A percentile compares a stretch with the other conserved stretches of the same genome.
Conservation (phyloP, 2,329 filamentous ascomycete genomes). For the Podosphaera fusca region DNA sequence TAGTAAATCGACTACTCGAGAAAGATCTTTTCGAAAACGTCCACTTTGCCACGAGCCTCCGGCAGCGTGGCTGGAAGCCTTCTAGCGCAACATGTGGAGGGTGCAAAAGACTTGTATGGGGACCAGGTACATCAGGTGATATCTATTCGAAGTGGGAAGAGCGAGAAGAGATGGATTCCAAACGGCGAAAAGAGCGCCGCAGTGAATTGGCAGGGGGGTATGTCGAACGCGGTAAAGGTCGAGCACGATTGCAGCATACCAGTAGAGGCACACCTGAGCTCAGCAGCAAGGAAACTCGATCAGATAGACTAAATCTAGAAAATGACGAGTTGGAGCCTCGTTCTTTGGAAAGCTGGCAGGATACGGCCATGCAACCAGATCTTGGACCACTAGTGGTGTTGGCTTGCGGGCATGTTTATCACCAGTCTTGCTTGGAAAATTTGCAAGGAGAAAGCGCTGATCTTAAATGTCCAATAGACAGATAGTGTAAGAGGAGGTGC, state of each 20-base stretch:
- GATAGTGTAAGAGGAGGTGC: no score
- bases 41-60: constrained; percentile 44
- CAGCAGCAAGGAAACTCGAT: constrained; percentile 7
- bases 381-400: constrained; percentile 43
- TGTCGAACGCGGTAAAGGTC: constrained; percentile 18
- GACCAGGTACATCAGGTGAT: constrained; percentile 53
- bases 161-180: constrained; percentile 26
- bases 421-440: constrained; percentile 44
- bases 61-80: constrained; percentile 76
- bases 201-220: constrained; percentile 15
- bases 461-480: constrained; percentile 18
- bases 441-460: constrained; percentile 31
- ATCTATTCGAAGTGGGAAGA: constrained; percentile 69
- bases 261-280: constrained; percentile 9
- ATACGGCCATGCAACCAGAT: constrained; percentile 23
- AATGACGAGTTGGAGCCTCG: background rate
- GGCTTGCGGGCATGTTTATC: constrained; percentile 49
- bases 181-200: constrained; percentile 17
- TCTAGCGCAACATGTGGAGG: constrained; percentile 70
- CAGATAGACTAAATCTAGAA: constrained; percentile 4
- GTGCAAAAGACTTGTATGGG: constrained; percentile 68
- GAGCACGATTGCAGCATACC: constrained; percentile 17
- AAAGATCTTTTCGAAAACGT: constrained; percentile 76
- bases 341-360: constrained; percentile 2
- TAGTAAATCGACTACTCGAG: constrained; percentile 72